Percentiles rank a stretch among this genome's conserved stretches.
These are phyloP conservation scores for Rostrohypoxylon terebratum DNA, from an alignment of 495 filamentous ascomycete species.

Conservation along the genomic window DNA sequence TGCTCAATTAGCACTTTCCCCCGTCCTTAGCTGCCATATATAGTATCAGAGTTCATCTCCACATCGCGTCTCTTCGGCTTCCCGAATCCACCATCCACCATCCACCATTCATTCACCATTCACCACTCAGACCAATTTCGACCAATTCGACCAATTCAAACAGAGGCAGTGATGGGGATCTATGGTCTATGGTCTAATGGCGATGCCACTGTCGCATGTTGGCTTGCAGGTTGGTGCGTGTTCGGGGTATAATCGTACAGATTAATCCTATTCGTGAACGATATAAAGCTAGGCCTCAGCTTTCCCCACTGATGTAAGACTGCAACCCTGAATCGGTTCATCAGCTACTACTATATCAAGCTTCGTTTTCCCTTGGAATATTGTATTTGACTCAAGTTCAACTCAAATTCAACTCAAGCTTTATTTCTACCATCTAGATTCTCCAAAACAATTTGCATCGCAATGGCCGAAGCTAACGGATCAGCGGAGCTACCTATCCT, in stretches of 20 bases:
- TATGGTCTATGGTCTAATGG: not conserved
- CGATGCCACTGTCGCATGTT: not conserved
- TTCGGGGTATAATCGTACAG: not conserved
- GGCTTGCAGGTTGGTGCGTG: too few species aligned
- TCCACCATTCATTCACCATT: too few species aligned
- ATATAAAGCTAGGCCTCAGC: not conserved
- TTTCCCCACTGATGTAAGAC: not conserved
- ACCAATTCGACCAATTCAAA: too few species aligned
- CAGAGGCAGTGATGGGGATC: not conserved
- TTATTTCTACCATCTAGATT: not conserved
- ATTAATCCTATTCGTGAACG: not conserved
- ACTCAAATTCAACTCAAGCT: not conserved
- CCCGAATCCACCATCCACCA: not conserved
- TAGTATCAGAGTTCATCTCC: not conserved
- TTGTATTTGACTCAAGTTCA: not conserved
- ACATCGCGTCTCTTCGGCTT: slow-evolving; percentile 1
- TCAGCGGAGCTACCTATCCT: slow-evolving; percentile 38
- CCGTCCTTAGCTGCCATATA: not conserved
- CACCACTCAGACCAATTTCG: too few species aligned
- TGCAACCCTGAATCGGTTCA: too few species aligned
- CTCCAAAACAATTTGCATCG: not conserved
- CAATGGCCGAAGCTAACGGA: slow-evolving; percentile 23
- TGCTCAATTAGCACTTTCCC: not conserved
- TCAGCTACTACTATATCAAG: not conserved
- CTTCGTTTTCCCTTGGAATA: not conserved